Evolutionary conservation across 1,284 basidiomycete species (phyloP), one percentile per base, ranked within the genome.

Genomic region (Exobasidium cylindrosporum): DNA sequence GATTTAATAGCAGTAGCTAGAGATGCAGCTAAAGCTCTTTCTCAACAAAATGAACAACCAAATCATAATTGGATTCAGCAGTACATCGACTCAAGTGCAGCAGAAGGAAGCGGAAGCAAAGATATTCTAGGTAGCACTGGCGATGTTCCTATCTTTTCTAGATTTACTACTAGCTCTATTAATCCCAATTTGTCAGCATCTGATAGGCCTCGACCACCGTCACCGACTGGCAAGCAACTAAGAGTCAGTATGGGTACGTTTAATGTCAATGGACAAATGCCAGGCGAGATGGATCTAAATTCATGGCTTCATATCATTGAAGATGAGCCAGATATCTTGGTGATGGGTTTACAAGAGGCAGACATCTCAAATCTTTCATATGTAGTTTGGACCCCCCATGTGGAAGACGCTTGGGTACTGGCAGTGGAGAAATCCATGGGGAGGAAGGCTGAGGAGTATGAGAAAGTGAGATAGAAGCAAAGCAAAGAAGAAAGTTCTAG

Each of bases 341-440:
- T 66, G 53, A 44, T 66, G 6, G 55, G 40, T 7, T 59, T 66
- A 21, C 64, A 66, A 32, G 64, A 66, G 31, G 43, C 52, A 40
- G 64, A 66, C 17, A 49, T 54, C 28, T 58, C 49, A 6, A 29
- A 23, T 29, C 40, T 49, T 13, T 62, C 62, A 14, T 66, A 66
- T 43, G 29, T 66, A 13, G 58, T 63, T 43, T 60, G 44, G 29
- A 64, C 56, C 31, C 64, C 64, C 5, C 23, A 52, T 14, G 32
- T 60, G 21, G 40, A 63, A 57, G 26, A 40, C 6, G 53, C 32
- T 6, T 66, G 64, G 64, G 29, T 24, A n/a, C 35, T n/a, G 3
- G 58, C 32, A 2, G 26, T 66, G 6, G 21, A 45, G 21, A 23
- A 7, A 7, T 57, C 46, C 4, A 45, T 66, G 10, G 62, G 57